Evolutionary conservation across 73 alveolate genomes (phyloP).

Genomic region (Breviolum minutum): DNA sequence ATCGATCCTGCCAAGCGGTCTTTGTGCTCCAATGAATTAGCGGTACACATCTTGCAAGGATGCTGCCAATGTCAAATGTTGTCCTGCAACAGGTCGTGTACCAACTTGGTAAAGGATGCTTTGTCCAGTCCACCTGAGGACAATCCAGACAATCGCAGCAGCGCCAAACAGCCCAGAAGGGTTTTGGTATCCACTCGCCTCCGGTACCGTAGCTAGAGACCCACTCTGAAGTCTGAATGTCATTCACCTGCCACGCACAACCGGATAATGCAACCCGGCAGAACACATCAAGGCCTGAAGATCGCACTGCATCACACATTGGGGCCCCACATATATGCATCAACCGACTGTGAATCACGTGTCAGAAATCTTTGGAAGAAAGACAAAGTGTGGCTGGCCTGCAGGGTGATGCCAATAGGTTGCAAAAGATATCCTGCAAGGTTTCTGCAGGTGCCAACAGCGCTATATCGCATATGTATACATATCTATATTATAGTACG

Average conservation of each 20-base stretch:
- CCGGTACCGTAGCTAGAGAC: slow-evolving; percentile 20
- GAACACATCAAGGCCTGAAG: no score
- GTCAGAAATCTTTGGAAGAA: not conserved
- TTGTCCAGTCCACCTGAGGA: slow-evolving; percentile 43
- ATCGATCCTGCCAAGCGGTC: slow-evolving; percentile 23
- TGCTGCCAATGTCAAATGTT: no score
- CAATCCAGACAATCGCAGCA: not conserved
- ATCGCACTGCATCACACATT: no score
- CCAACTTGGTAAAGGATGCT: slow-evolving; percentile 78
- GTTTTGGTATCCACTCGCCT: not conserved
- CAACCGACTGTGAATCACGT: no score
- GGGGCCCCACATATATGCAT: no score
- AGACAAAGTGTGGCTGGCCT: not conserved
- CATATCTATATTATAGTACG: no score
- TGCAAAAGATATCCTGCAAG: slow-evolving; percentile 36
- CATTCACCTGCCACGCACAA: slow-evolving; percentile 4
- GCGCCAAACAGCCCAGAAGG: not conserved
- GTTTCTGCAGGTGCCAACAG: not conserved
- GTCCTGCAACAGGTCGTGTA: slow-evolving; percentile 18
- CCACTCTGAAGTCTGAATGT: slow-evolving; percentile 45
- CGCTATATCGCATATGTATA: no score
- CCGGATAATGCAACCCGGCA: not conserved
- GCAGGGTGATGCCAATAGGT: slow-evolving; percentile 72
- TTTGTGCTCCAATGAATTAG: not conserved
- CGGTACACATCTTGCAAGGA: not conserved